Percentiles rank a stretch among this genome's conserved stretches.
These are phyloP conservation scores for Fusarium oligoseptatum DNA, from an alignment of 2,329 filamentous ascomycete genomes.

Conservation along the genomic window DNA sequence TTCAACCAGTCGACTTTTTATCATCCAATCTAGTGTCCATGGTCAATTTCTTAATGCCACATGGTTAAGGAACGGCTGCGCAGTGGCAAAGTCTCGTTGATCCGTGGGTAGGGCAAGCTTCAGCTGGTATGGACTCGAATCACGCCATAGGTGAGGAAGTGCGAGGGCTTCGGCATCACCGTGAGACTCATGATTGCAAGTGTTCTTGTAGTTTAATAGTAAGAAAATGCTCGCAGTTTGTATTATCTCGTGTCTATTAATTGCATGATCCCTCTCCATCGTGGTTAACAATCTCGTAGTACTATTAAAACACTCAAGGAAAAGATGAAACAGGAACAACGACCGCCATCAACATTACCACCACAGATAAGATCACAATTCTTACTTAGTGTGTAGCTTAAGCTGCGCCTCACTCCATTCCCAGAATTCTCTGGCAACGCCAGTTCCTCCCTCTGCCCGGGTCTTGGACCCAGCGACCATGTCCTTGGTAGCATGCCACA, in stretches of 20 bases:
- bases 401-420: constrained; percentile 56
- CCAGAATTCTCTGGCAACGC: constrained; percentile 52
- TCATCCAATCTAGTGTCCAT: not conserved
- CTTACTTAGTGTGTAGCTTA: constrained; percentile 20
- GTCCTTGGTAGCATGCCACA: constrained; percentile 49
- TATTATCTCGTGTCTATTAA: not conserved
- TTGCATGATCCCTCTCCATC: not conserved
- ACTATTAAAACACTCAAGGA: not conserved
- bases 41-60: not conserved
- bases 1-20: not conserved
- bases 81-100: not conserved
- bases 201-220: not conserved
- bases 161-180: not conserved
- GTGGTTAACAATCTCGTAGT: not conserved
- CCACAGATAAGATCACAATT: not conserved
- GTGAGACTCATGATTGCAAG: not conserved
- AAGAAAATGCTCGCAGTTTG: not conserved
- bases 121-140: not conserved
- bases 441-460: constrained; percentile 52
- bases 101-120: not conserved
- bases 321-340: not conserved
- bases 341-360: not conserved
- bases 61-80: not conserved
- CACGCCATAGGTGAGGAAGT: not conserved
- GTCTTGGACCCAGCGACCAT: constrained; percentile 47